phyloP scores from a whole-genome alignment of 148 eudicot genomes.

The Rhododendron griersonianum region DNA sequence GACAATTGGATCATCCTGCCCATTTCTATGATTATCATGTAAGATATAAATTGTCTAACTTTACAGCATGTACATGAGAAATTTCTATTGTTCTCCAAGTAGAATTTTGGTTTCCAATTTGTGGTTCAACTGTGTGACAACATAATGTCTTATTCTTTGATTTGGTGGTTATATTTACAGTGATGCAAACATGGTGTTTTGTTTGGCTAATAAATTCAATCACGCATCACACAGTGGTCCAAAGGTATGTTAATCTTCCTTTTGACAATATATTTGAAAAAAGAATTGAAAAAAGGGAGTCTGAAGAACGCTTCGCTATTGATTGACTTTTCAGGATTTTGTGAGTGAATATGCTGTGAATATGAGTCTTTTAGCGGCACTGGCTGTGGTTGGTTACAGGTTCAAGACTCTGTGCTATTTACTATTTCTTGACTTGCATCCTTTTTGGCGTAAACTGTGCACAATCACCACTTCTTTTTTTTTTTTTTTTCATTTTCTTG shows the following conservation, averaged over 20 bases:
- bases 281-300: neutral
- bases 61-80: no score
- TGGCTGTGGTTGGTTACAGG: constrained; percentile 95
- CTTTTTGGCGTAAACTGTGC: neutral
- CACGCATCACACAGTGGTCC: constrained; percentile 57
- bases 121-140: constrained; percentile 26
- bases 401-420: constrained; percentile 5
- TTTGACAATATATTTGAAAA: neutral
- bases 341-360: constrained; percentile 98
- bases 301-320: constrained; percentile 2
- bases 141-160: constrained; percentile 4
- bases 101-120: no score
- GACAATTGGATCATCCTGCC: no score
- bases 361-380: constrained; percentile 64
- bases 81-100: no score
- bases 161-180: constrained; percentile 47
- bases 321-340: constrained; percentile 55
- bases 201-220: constrained; percentile 55
- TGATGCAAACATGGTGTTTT: constrained; percentile 47
- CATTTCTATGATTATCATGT: no score
- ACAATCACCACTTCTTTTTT: no score
- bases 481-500: neutral
- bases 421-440: neutral
- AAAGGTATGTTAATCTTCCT: constrained; percentile 39
- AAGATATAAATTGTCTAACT: no score